Base-by-base conservation (phyloP, 2,329 filamentous ascomycete species). In the Fusarium beomiforme region DNA sequence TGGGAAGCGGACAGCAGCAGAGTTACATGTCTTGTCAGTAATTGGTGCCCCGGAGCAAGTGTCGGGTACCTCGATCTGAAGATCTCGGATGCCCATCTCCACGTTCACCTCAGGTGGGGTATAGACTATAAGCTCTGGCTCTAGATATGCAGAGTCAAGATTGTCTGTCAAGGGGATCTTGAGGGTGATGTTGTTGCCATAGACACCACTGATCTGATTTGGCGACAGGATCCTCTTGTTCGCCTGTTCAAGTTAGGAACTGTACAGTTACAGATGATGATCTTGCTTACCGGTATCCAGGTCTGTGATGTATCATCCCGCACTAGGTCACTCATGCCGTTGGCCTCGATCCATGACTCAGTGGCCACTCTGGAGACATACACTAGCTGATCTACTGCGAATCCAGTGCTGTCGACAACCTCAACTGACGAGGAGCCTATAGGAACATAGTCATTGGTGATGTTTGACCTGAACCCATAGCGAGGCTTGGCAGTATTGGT, bases 141-240 rank as follows among this genome's bases (percentile, higher is more conserved):
- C 42, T 14, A 75, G 50, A 24, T 73, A 75, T 1, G 41, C 39
- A 0, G 55, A 17, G 2, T 76, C 44, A 4, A 75, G 43, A 9
- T 46, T 59, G 17, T 75, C 73, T 2, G 73, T 76, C 13, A 75
- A n/a, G 4, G 73, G 73, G 11, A 75, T 61, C 9, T 31, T 37
- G 1, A 75, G 37, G 0, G 62, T 76, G 5, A 75, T n/a, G 8
- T 71, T 36, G 2, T 21, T 72, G 8, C 60, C 71, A 19, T 70
- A 34, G 21, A 76, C 26, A n/a, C 62, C 17, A 1, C 33, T 50
- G 21, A 75, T 65, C 1, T 37, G 64, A 14, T 72, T 72, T 5
- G 73, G 71, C 2, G 69, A 41, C 19, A 58, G 16, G 1, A 75
- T 65, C 2, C 59, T 50, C 23, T 71, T 71, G 2, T 59, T 44